Percentiles rank a stretch among this genome's conserved stretches.
These are phyloP conservation scores for Taphrina deformans DNA, from an alignment of 1,139 yeast species.

Conservation along the genomic window DNA sequence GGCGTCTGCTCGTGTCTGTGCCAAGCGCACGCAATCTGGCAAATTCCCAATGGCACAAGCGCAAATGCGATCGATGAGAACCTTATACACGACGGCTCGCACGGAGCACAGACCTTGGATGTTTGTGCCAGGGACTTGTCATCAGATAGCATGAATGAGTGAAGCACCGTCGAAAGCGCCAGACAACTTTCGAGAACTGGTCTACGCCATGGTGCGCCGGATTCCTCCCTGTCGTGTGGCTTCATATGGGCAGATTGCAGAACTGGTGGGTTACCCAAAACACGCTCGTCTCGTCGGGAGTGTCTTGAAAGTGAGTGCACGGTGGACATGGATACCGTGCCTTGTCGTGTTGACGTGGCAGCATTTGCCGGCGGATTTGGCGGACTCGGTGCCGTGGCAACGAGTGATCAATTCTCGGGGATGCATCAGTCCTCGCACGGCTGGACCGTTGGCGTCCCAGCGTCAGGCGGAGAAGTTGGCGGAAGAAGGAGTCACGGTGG, in stretches of 20 bases:
- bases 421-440: constrained; percentile 29
- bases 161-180: constrained; percentile 15
- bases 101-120: no score
- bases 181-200: constrained; percentile 21
- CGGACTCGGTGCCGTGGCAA: constrained; percentile 26
- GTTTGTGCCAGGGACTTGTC: neutral
- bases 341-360: neutral
- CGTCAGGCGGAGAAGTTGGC: constrained; percentile 16
- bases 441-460: constrained; percentile 21
- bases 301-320: constrained; percentile 1
- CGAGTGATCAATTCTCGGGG: constrained; percentile 19
- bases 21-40: neutral
- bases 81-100: no score
- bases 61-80: no score
- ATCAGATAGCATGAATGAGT: neutral
- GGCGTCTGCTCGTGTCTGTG: neutral
- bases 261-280: constrained; percentile 17
- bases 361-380: constrained; percentile 7
- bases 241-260: constrained; percentile 22
- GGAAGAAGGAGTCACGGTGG: constrained; percentile 25
- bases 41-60: no score
- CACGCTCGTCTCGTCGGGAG: constrained; percentile 30
- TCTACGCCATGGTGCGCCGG: constrained; percentile 10
- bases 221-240: constrained; percentile 10
- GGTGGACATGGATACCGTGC: no score